Percentiles rank a stretch among this genome's conserved stretches.
Conservation (phyloP, 1,284 basidiomycete genomes). For the Sanguinoderma infundibulare region DNA sequence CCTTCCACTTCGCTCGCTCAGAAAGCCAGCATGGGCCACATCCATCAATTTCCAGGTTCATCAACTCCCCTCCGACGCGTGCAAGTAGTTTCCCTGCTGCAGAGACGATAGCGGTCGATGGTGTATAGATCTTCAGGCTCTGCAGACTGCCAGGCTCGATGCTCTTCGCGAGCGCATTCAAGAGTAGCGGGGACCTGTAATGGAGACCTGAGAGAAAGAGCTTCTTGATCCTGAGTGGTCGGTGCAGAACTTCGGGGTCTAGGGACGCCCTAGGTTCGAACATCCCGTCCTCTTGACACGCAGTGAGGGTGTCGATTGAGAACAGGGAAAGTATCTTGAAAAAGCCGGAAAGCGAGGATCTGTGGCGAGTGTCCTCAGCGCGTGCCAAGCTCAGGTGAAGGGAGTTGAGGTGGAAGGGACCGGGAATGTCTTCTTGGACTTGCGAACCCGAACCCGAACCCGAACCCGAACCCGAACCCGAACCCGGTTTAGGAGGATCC, state of each 20-base stretch:
- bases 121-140: background rate
- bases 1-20: background rate
- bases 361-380: too few relatives aligned
- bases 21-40: background rate
- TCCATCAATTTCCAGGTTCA: background rate
- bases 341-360: too few relatives aligned
- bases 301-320: too few relatives aligned
- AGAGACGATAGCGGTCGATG: background rate
- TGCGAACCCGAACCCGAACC: too few relatives aligned
- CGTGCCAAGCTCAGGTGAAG: too few relatives aligned
- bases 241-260: background rate
- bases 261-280: too few relatives aligned
- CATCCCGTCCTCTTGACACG: too few relatives aligned
- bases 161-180: background rate
- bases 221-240: background rate
- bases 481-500: too few relatives aligned
- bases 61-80: background rate
- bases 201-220: background rate
- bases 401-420: too few relatives aligned
- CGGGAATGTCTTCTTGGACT: too few relatives aligned
- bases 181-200: background rate
- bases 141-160: background rate
- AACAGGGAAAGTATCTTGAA: too few relatives aligned
- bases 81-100: background rate
- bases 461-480: too few relatives aligned